Percentiles rank a stretch among this genome's conserved stretches.
Conservation (phyloP, 2,329 filamentous ascomycete species). For the Aspergillus ruber region DNA sequence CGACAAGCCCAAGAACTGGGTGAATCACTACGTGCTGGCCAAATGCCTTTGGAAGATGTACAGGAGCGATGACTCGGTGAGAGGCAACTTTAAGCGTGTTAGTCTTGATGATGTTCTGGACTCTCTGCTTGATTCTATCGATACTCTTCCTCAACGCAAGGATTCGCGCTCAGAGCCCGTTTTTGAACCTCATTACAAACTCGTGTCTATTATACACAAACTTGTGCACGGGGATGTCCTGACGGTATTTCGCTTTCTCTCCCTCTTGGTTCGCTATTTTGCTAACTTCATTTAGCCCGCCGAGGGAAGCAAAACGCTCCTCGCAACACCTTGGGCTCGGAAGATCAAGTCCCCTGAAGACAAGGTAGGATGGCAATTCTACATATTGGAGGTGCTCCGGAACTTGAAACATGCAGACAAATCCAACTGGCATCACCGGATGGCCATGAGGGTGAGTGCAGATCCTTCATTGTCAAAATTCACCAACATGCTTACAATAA, state of each 20-base stretch:
- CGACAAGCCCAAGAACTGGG: slow-evolving; percentile 58
- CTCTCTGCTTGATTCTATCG: slow-evolving; percentile 54
- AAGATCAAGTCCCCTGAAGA: slow-evolving; percentile 45
- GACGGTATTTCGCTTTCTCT: slow-evolving; percentile 24
- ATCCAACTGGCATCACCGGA: slow-evolving; percentile 90
- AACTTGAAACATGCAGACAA: slow-evolving; percentile 67
- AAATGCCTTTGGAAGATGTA: slow-evolving; percentile 71
- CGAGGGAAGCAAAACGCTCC: slow-evolving; percentile 46
- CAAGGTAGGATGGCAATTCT: slow-evolving; percentile 51
- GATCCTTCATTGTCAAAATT: background rate
- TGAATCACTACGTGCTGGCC: slow-evolving; percentile 62
- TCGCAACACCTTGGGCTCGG: slow-evolving; percentile 50
- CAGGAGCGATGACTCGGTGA: slow-evolving; percentile 38
- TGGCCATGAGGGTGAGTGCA: slow-evolving; percentile 63
- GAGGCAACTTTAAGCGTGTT: slow-evolving; percentile 28
- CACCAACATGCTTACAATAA: slow-evolving; percentile 23
- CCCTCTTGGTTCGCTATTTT: slow-evolving; percentile 18
- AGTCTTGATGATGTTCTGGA: slow-evolving; percentile 48
- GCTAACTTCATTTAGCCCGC: slow-evolving; percentile 21
- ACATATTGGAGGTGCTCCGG: slow-evolving; percentile 56
- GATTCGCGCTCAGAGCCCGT: slow-evolving; percentile 64
- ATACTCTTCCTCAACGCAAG: slow-evolving; percentile 54
- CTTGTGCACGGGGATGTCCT: slow-evolving; percentile 54
- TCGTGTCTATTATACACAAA: slow-evolving; percentile 75
- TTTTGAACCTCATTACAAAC: slow-evolving; percentile 88